Conservation (phyloP, 495 filamentous ascomycete species). For the Hyaloscypha bicolor region DNA sequence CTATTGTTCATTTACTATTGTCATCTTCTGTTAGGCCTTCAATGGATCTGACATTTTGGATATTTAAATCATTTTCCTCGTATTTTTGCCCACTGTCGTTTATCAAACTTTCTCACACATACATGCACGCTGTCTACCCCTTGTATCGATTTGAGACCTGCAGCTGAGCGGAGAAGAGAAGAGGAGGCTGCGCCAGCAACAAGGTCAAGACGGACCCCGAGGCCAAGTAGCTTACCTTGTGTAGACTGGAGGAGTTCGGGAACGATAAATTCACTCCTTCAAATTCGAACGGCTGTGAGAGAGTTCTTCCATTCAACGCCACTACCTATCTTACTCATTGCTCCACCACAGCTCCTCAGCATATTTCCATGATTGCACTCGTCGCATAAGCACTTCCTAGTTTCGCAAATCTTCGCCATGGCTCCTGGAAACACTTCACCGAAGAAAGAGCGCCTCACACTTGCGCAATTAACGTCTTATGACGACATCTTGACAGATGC, state of each 20-base stretch:
- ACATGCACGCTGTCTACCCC: conserved; percentile 15
- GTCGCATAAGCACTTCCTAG: conserved; percentile 18
- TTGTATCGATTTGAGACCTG: conserved; percentile 3
- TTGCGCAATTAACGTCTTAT: conserved; percentile 86
- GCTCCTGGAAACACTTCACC: conserved; percentile 17
- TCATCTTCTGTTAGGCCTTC: conserved; percentile 22
- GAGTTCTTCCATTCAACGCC: background rate
- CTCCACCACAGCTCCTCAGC: conserved; percentile 22
- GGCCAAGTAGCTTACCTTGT: conserved; percentile 3
- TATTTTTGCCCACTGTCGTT: background rate
- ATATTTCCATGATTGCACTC: conserved; percentile 13
- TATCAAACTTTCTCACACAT: conserved; percentile 2
- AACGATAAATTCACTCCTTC: conserved; percentile 3
- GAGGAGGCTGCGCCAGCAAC: conserved; percentile 11
- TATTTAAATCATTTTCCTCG: background rate
- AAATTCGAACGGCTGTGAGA: background rate
- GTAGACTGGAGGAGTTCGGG: background rate
- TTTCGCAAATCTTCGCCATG: conserved; percentile 20
- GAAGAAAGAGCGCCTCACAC: conserved; percentile 56
- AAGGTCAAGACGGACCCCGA: background rate
- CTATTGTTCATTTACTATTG: background rate
- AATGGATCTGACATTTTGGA: conserved; percentile 25
- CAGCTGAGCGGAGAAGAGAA: conserved; percentile 25
- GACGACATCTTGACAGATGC: conserved; percentile 97
- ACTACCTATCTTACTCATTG: background rate